These are phyloP conservation scores for Chalciporus sphaerocephalus DNA, from an alignment of 768 basidiomycete species.

Conservation along the genomic window DNA sequence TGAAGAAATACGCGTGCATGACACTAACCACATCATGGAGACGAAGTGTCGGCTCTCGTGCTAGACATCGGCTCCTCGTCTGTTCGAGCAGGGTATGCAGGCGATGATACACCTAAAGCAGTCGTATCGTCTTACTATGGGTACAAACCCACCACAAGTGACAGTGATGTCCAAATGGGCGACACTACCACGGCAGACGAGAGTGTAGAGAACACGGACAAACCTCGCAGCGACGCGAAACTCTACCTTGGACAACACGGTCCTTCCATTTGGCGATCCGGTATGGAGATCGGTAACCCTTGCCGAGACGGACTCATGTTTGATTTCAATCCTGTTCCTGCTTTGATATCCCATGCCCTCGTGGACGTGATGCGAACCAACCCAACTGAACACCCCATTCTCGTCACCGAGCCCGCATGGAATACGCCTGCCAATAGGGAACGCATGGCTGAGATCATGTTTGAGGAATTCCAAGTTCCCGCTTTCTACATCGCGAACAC, in stretches of 20 bases:
- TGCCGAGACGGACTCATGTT: slow-evolving; percentile 75
- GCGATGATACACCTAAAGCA: slow-evolving; percentile 92
- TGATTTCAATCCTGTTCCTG: slow-evolving; percentile 72
- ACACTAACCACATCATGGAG: slow-evolving; percentile 37
- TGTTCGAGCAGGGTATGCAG: slow-evolving; percentile 92
- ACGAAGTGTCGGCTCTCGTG: slow-evolving; percentile 96
- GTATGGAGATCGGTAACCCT: slow-evolving; percentile 84
- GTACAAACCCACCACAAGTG: slow-evolving; percentile 45
- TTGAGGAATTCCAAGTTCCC: slow-evolving; percentile 91
- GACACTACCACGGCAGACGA: slow-evolving; percentile 38
- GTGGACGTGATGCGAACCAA: slow-evolving; percentile 72
- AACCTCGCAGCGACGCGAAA: slow-evolving; percentile 47
- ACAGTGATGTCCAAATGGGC: slow-evolving; percentile 35
- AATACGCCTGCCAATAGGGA: slow-evolving; percentile 91
- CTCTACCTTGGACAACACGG: slow-evolving; percentile 84
- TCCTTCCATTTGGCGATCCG: slow-evolving; percentile 84
- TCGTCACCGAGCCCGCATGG: slow-evolving; percentile 96
- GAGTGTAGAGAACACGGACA: slow-evolving; percentile 23
- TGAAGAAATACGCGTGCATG: background rate
- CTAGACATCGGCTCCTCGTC: slow-evolving; percentile 91
- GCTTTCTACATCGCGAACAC: slow-evolving; percentile 97
- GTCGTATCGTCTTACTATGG: slow-evolving; percentile 90
- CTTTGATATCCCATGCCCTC: slow-evolving; percentile 71
- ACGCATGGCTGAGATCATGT: slow-evolving; percentile 95
- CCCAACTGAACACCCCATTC: slow-evolving; percentile 81